A percentile compares a stretch with the other conserved stretches of the same genome.
These are phyloP conservation scores for Dictyostelium brefeldianum DNA, from an alignment of 78 protist species.

Conservation along the genomic window DNA sequence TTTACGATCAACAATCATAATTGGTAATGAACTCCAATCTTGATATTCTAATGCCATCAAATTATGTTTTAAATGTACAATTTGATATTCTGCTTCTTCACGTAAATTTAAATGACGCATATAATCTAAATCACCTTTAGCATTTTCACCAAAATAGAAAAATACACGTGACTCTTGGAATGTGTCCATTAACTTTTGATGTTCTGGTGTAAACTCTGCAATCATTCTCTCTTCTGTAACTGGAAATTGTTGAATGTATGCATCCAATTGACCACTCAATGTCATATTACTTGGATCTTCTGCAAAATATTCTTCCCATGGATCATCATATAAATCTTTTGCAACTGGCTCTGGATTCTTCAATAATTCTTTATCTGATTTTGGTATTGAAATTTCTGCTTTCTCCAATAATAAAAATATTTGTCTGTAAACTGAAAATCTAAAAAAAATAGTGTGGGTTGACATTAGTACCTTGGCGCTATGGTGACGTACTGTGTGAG, in stretches of 20 bases:
- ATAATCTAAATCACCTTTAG: slow-evolving; percentile 55
- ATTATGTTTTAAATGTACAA: slow-evolving; percentile 31
- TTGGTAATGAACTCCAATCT: slow-evolving; percentile 53
- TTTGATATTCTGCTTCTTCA: slow-evolving; percentile 35
- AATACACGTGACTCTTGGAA: slow-evolving; percentile 57
- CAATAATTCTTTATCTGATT: slow-evolving; percentile 11
- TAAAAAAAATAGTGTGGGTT: too few relatives aligned
- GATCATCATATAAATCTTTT: slow-evolving; percentile 31
- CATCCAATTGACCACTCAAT: not conserved
- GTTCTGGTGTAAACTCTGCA: not conserved
- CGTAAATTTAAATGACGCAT: slow-evolving; percentile 38
- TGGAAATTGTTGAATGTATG: not conserved
- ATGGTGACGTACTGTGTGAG: too few relatives aligned
- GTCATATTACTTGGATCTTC: not conserved
- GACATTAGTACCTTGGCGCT: too few relatives aligned
- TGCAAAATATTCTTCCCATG: slow-evolving; percentile 47
- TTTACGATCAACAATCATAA: slow-evolving; percentile 9
- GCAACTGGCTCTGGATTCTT: not conserved
- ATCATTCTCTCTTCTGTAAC: not conserved
- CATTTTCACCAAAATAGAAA: slow-evolving; percentile 53
- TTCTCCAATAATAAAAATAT: slow-evolving; percentile 27
- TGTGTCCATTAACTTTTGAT: not conserved
- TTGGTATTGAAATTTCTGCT: slow-evolving; percentile 24
- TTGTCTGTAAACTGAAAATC: slow-evolving; percentile 51
- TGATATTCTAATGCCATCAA: slow-evolving; percentile 36